Conservation (phyloP, 345 rosid species). For the Crucihimalaya himalaica region DNA sequence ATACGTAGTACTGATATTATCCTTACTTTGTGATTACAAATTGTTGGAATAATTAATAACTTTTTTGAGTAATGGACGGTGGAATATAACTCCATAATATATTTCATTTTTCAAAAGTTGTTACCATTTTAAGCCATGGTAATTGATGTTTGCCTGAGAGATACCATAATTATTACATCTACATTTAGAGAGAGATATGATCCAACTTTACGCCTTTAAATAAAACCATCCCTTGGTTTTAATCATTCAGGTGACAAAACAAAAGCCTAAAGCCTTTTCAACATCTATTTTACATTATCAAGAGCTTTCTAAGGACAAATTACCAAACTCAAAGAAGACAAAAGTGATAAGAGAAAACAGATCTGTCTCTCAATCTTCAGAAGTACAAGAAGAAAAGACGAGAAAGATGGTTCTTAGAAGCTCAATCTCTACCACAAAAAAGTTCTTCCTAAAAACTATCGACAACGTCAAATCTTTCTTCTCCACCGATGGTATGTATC, state of each 20-base stretch:
- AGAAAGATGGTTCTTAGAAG: conserved; percentile 56
- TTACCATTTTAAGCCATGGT: not conserved
- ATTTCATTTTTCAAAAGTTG: not conserved
- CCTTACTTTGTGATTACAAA: not conserved
- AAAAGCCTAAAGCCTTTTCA: not conserved
- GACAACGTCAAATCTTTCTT: conserved; percentile 58
- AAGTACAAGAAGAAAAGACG: not conserved
- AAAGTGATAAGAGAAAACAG: conserved; percentile 9
- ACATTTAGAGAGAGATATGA: not conserved
- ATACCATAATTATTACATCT: not conserved
- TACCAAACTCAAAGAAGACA: conserved; percentile 36
- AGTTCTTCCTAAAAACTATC: conserved; percentile 58
- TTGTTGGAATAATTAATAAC: too few species aligned
- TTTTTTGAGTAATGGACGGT: not conserved
- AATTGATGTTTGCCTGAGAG: not conserved
- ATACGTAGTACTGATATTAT: not conserved
- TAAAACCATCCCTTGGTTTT: not conserved
- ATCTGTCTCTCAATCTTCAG: conserved; percentile 15
- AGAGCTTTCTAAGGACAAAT: conserved; percentile 13
- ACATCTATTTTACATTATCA: not conserved
- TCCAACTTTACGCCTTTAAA: not conserved
- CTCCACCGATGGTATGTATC: conserved; percentile 44
- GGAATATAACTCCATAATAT: not conserved
- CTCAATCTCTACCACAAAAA: conserved; percentile 62
- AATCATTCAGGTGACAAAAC: not conserved